These are phyloP conservation scores for Lathyrus aphaca DNA, from an alignment of 306 rosid species.

Conservation along the genomic window DNA sequence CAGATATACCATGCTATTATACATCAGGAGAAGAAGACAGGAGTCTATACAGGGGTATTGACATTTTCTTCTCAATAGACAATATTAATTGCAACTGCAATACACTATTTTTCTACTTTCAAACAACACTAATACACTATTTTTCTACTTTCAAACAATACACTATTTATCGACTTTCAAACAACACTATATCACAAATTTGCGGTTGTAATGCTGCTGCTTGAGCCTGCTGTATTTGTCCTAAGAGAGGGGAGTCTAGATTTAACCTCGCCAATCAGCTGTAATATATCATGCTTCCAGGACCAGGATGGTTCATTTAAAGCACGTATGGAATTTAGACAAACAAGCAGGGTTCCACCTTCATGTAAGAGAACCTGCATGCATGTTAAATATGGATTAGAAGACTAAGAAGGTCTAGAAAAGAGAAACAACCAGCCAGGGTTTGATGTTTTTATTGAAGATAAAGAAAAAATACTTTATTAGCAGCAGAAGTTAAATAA, in stretches of 20 bases:
- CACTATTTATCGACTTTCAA: neutral
- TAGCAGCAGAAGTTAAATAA: neutral
- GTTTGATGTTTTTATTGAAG: neutral
- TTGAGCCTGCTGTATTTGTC: slow-evolving; percentile 38
- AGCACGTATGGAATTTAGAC: slow-evolving; percentile 92
- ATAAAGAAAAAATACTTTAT: slow-evolving; percentile 8
- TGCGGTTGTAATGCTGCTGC: slow-evolving; percentile 45
- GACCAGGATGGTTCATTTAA: slow-evolving; percentile 85
- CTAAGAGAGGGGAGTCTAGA: slow-evolving; percentile 43
- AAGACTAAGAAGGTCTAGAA: slow-evolving; percentile 8
- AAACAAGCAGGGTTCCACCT: slow-evolving; percentile 95
- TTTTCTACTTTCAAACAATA: slow-evolving; percentile 11
- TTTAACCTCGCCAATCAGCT: slow-evolving; percentile 48
- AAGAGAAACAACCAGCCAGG: slow-evolving; percentile 6
- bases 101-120: slow-evolving; percentile 8
- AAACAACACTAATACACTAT: slow-evolving; percentile 24
- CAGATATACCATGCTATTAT: slow-evolving; percentile 23
- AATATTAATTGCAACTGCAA: slow-evolving; percentile 11
- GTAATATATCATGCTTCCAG: slow-evolving; percentile 70
- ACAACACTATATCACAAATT: slow-evolving; percentile 43
- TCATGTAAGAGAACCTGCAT: slow-evolving; percentile 94
- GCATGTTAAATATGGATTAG: slow-evolving; percentile 29
- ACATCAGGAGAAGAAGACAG: too few species aligned
- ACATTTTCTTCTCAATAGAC: slow-evolving; percentile 19
- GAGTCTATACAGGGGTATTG: slow-evolving; percentile 18